phyloP scores from a whole-genome alignment of 2,329 filamentous ascomycete species.

The Colletotrichum sidae region DNA sequence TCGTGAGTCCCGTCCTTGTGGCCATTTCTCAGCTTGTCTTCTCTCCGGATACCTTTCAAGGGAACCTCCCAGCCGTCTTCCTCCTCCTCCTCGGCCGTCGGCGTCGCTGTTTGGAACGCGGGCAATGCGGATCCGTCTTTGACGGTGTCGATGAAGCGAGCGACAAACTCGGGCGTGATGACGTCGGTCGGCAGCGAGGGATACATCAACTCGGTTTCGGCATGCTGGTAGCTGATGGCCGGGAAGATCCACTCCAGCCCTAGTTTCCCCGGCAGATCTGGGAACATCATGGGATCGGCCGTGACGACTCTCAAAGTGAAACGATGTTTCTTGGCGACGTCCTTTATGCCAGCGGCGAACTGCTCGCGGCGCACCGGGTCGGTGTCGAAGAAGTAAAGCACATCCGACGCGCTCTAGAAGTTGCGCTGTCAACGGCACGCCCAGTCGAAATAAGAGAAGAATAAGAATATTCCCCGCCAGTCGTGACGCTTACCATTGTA shows the following conservation, averaged over 20 bases:
- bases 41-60: no score
- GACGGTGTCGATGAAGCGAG: slow-evolving; percentile 7
- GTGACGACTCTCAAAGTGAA: slow-evolving; percentile 58
- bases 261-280: slow-evolving; percentile 53
- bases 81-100: background rate
- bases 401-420: slow-evolving; percentile 1
- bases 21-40: no score
- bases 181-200: slow-evolving; percentile 7
- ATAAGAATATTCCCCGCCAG: no score
- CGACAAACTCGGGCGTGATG: slow-evolving; percentile 25
- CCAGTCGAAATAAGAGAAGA: background rate
- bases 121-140: background rate
- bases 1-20: slow-evolving; percentile 9
- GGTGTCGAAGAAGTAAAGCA: slow-evolving; percentile 46
- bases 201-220: slow-evolving; percentile 14
- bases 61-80: no score
- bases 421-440: background rate
- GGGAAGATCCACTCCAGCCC: slow-evolving; percentile 43
- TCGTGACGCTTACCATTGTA: slow-evolving; percentile 1
- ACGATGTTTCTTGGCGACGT: slow-evolving; percentile 54
- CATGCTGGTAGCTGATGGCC: slow-evolving; percentile 28
- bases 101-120: background rate
- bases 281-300: slow-evolving; percentile 58
- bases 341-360: slow-evolving; percentile 51
- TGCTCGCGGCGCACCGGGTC: slow-evolving; percentile 45